These are phyloP conservation scores for Dendrobium officinale DNA, from an alignment of 106 monocot species.

Conservation along the genomic window DNA sequence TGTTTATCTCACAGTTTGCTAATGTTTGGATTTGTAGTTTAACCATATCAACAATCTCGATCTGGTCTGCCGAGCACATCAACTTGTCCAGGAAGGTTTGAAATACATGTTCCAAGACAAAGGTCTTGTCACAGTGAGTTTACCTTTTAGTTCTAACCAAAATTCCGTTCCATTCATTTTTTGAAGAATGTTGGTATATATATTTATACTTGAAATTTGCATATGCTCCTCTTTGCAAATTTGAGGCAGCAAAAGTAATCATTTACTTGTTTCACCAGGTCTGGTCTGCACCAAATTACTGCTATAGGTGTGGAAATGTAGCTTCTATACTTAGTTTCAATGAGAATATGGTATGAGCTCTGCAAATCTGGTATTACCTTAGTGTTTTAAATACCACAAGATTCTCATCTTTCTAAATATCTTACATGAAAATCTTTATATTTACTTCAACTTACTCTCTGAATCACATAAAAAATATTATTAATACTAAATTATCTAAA, in stretches of 20 bases:
- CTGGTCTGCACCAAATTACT: slow-evolving; percentile 99
- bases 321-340: slow-evolving; percentile 96
- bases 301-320: slow-evolving; percentile 96
- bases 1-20: neutral
- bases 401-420: neutral
- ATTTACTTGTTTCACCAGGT: slow-evolving; percentile 32
- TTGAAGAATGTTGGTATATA: neutral
- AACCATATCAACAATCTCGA: slow-evolving; percentile 93
- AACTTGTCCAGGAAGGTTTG: slow-evolving; percentile 97
- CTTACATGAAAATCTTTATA: neutral
- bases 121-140: slow-evolving; percentile 94
- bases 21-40: slow-evolving; percentile 42
- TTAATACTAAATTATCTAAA: too few relatives aligned
- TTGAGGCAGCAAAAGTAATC: neutral
- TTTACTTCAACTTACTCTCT: neutral
- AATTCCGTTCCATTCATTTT: neutral
- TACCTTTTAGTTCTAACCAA: neutral
- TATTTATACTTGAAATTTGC: neutral
- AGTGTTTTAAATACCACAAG: neutral
- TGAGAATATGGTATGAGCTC: slow-evolving; percentile 80
- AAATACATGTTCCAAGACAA: slow-evolving; percentile 99
- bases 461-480: too few relatives aligned
- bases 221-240: too few relatives aligned
- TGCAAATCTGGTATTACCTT: neutral
- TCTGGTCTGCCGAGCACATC: slow-evolving; percentile 94